Evolutionary conservation across 1,139 yeast species (phyloP).

Genomic region (Pichia sp.): DNA sequence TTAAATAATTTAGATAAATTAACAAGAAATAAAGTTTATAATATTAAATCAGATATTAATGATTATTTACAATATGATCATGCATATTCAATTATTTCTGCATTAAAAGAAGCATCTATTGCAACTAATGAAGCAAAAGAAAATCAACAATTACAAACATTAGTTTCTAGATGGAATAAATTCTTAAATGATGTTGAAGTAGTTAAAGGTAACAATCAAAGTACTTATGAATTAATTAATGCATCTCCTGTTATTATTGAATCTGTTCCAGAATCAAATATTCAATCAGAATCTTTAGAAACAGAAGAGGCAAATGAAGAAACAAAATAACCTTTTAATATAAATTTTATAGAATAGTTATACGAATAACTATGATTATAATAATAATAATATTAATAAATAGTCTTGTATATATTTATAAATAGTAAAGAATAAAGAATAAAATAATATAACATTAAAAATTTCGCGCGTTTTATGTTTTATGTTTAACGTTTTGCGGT

Average conservation of each 20-base stretch:
- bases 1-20: slow-evolving; percentile 7
- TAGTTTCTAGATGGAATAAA: slow-evolving; percentile 9
- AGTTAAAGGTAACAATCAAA: slow-evolving; percentile 4
- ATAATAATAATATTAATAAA: neutral
- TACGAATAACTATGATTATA: no score
- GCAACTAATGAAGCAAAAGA: neutral
- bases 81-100: slow-evolving; percentile 19
- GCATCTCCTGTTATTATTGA: neutral
- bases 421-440: no score
- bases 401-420: no score
- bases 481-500: no score
- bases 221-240: slow-evolving; percentile 10
- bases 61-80: slow-evolving; percentile 19
- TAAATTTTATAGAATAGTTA: no score
- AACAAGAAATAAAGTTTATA: slow-evolving; percentile 11
- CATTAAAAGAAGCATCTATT: slow-evolving; percentile 15
- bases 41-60: slow-evolving; percentile 6
- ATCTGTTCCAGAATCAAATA: neutral
- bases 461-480: no score
- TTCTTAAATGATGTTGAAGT: slow-evolving; percentile 8
- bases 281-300: neutral
- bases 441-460: no score
- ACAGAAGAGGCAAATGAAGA: neutral
- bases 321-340: neutral
- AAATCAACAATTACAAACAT: slow-evolving; percentile 3